Base-by-base conservation (phyloP, 2,329 filamentous ascomycete genomes). In the Polytolypa hystricis region DNA sequence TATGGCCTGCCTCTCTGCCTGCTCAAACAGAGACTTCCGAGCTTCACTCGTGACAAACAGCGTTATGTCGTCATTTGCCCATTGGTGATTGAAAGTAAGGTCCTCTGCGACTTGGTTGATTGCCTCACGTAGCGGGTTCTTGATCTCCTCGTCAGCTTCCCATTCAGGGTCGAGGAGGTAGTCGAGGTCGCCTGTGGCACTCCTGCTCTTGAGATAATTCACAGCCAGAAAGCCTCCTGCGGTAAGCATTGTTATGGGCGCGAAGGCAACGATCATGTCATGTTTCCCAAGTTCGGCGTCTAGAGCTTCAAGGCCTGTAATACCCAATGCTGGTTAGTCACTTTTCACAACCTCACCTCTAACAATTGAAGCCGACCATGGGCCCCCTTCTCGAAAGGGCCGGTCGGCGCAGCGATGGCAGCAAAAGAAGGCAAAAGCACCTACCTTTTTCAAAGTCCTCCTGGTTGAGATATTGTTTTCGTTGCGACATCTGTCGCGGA, bases 211-310 rank as follows among this genome's bases (percentile, higher is more conserved):
- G 5, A 33, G 23, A 25, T 33, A 33, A 11, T 3, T 21, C 17
- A 33, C 21, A 3, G 18, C 31, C 5, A 25, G 18, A 18, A 33
- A 33, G 8, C 31, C 31, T 3, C 31, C 31, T 9, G 31, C 18
- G 11, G 31, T 21, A 11, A 33, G 18, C 14, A 33, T 17, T 9
- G 18, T 33, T 7, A 33, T 33, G 18, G 19, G 31, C 4, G 31
- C 31, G 16, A 33, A 58, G 6, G 55, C 52, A 14, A 46, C 40
- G 25, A 57, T 48, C 42, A 49, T 54, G 10, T 44, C 43, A 38
- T 53, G 44, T 30, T 47, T 51, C 21, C 51, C 50, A 43, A 57
- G 50, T 36, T 54, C 51, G 16, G 41, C 33, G 33, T 58, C 55
- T 7, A 58, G 46, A 15, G 46, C 49, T 31, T 46, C 38, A 12